phyloP scores from a whole-genome alignment of 345 rosid species.

The Eucalyptus decipiens region DNA sequence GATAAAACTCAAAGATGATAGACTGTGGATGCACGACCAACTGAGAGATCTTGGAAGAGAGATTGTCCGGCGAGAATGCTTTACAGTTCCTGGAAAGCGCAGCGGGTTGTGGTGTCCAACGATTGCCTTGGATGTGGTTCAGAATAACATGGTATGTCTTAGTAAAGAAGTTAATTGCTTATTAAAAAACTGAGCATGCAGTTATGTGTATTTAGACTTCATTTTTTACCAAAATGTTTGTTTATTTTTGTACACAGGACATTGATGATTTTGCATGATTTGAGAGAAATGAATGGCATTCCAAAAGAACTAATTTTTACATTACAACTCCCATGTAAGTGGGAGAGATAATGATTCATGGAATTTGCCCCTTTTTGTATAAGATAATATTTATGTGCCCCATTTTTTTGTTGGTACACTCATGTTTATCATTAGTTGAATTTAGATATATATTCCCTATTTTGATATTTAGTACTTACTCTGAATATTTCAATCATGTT shows the following conservation, averaged over 20 bases:
- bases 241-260: not conserved
- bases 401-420: too few species aligned
- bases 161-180: not conserved
- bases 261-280: not conserved
- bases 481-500: not conserved
- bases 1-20: not conserved
- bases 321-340: not conserved
- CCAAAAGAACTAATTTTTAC: too few species aligned
- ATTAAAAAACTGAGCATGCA: not conserved
- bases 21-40: not conserved
- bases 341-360: too few species aligned
- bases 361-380: too few species aligned
- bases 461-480: too few species aligned
- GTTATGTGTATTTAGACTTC: not conserved
- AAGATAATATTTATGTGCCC: too few species aligned
- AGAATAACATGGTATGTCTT: not conserved
- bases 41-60: not conserved
- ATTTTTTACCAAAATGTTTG: rapidly evolving
- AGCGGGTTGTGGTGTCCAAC: not conserved
- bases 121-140: not conserved
- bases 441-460: too few species aligned
- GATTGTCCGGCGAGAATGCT: not conserved
- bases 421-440: too few species aligned
- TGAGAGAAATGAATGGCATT: not conserved
- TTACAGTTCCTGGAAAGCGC: rapidly evolving